phyloP scores from a whole-genome alignment of 1,139 yeast species.

The Candida neerlandica region DNA sequence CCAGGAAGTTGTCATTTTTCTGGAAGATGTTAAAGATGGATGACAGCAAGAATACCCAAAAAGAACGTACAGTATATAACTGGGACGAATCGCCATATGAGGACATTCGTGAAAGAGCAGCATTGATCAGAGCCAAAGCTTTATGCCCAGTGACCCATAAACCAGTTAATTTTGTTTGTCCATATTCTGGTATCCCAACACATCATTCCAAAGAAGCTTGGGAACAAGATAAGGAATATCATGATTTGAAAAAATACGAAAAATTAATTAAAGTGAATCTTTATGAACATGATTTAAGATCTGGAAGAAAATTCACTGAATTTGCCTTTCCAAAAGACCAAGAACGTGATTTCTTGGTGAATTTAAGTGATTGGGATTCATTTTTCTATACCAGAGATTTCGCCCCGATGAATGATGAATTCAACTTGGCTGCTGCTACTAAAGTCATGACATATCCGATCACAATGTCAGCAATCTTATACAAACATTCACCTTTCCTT shows the following conservation, averaged over 20 bases:
- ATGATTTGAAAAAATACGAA: slow-evolving; percentile 65
- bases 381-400: slow-evolving; percentile 91
- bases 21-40: slow-evolving; percentile 44
- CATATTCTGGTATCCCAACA: slow-evolving; percentile 93
- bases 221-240: slow-evolving; percentile 78
- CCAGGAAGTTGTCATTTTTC: slow-evolving; percentile 33
- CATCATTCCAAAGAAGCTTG: slow-evolving; percentile 91
- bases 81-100: slow-evolving; percentile 95
- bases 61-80: slow-evolving; percentile 21
- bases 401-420: slow-evolving; percentile 95
- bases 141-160: slow-evolving; percentile 87
- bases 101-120: slow-evolving; percentile 89
- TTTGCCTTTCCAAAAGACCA: slow-evolving; percentile 88
- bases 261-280: slow-evolving; percentile 82
- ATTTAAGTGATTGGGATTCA: slow-evolving; percentile 87
- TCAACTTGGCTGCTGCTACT: slow-evolving; percentile 92
- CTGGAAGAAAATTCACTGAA: slow-evolving; percentile 93
- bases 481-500: slow-evolving; percentile 82
- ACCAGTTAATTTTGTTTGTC: slow-evolving; percentile 85
- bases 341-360: slow-evolving; percentile 74
- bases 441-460: slow-evolving; percentile 92
- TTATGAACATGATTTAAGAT: slow-evolving; percentile 91
- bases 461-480: slow-evolving; percentile 82
- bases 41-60: slow-evolving; percentile 26
- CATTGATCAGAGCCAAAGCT: slow-evolving; percentile 83